phyloP scores from a whole-genome alignment of 2,329 filamentous ascomycete species.

The Penicillium crustosum region DNA sequence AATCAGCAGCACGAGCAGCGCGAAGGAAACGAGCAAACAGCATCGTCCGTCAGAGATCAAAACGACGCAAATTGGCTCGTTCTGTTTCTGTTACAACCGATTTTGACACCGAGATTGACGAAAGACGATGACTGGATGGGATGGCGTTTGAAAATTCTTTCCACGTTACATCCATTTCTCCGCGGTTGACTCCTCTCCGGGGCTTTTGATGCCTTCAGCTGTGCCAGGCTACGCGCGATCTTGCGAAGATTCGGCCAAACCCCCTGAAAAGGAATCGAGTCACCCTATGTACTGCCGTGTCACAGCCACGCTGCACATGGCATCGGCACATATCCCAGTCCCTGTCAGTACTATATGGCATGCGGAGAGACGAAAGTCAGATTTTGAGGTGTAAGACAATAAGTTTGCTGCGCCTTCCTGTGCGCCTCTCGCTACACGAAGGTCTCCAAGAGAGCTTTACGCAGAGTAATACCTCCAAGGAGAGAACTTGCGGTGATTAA shows the following conservation, averaged over 20 bases:
- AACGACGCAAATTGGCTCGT: constrained; percentile 28
- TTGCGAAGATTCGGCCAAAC: background rate
- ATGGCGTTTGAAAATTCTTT: background rate
- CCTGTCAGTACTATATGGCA: background rate
- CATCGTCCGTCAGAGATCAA: constrained; percentile 23
- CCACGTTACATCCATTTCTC: background rate
- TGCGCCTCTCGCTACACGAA: background rate
- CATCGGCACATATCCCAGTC: constrained; percentile 3
- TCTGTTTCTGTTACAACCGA: constrained; percentile 22
- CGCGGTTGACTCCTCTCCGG: background rate
- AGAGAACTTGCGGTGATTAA: background rate
- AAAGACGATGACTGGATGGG: constrained; percentile 3
- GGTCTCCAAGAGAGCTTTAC: background rate
- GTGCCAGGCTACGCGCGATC: background rate
- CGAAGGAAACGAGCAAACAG: constrained; percentile 9
- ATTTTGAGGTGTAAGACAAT: background rate
- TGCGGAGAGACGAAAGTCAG: background rate
- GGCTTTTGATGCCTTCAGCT: background rate
- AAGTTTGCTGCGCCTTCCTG: background rate
- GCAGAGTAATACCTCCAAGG: background rate
- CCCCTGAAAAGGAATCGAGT: background rate
- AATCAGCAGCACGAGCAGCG: constrained; percentile 1
- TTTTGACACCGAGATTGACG: constrained; percentile 24
- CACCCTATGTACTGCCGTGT: background rate
- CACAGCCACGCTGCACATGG: constrained; percentile 8